Base-by-base conservation (phyloP, 306 rosid genomes). In the Begonia fuchsioides region DNA sequence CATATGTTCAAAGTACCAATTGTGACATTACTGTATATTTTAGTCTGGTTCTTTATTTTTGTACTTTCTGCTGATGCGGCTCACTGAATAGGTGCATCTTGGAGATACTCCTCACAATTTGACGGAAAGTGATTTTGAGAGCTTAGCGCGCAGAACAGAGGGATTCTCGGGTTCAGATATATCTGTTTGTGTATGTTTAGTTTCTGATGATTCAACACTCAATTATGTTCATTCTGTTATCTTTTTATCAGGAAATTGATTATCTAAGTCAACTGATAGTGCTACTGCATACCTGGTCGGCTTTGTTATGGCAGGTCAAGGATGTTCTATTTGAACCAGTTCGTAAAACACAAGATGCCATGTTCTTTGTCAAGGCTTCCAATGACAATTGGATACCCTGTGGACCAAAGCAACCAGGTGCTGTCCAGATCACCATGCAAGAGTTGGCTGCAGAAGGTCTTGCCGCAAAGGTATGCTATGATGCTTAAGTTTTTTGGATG, bases 81-180 rank as follows among this genome's bases (percentile, higher is more conserved):
- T 70, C 51, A 52, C 13, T 64, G 53, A 54, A 59, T 77, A 92
- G 98, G 98, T 92, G 66, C 98, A 92, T 83, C 76, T 92, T 12
- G 98, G 98, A 50, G 98, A 92, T 72, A 92, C 98, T 52, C 98
- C 98, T 50, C 79, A 86, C 76, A 92, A 64, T 65, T 69, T 92
- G 72, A 62, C 75, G 11, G 98, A 92, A 71, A 57, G 73, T 56
- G 98, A 92, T 75, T 92, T 77, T 62, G 98, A 86, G 60, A 79
- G 58, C 67, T 68, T 92, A 71, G 98, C 72, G 50, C 73, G 74
- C 66, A 77, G 12, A 74, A 73, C 96, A 17, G 94, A 79, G 62
- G 98, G 98, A 2, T 92, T 85, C 73, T 92, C 98, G 6, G 98
- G 98, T 69, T 92, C 98, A 38, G 98, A 92, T 77, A 12, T 92